Conservation (phyloP, 805 yeast genomes). For the Schwanniomyces yamadae region DNA sequence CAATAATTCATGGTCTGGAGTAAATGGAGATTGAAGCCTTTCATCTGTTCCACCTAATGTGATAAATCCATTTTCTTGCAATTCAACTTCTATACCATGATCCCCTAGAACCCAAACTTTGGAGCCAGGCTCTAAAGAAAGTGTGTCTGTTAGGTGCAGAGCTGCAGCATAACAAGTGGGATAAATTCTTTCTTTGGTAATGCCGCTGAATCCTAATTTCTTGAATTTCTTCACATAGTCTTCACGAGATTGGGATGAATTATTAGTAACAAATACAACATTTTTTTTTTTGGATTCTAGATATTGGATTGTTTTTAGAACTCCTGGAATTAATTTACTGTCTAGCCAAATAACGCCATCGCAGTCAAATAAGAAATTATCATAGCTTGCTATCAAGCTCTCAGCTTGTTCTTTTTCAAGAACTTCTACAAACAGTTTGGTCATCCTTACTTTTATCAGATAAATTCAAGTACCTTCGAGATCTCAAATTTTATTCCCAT, state of each 20-base stretch:
- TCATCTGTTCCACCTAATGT: slow-evolving; percentile 37
- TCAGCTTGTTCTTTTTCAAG: slow-evolving; percentile 15
- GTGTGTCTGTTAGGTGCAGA: slow-evolving; percentile 19
- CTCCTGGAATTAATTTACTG: slow-evolving; percentile 33
- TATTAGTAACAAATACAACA: slow-evolving; percentile 38
- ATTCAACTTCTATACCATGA: slow-evolving; percentile 35
- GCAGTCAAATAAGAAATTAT: slow-evolving; percentile 41
- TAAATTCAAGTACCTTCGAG: too few species aligned
- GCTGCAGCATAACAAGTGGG: slow-evolving; percentile 42
- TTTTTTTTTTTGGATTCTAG: slow-evolving; percentile 24
- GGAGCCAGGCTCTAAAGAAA: slow-evolving; percentile 25
- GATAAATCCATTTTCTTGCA: slow-evolving; percentile 29
- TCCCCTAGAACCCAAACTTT: slow-evolving; percentile 45
- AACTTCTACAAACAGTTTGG: slow-evolving; percentile 6
- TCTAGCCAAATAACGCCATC: slow-evolving; percentile 46
- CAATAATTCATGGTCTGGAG: slow-evolving; percentile 23
- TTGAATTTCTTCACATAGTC: slow-evolving; percentile 32
- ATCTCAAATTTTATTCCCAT: too few species aligned
- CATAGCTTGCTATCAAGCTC: slow-evolving; percentile 26
- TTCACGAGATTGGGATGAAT: slow-evolving; percentile 35
- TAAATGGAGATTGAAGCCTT: slow-evolving; percentile 23
- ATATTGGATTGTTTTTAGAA: slow-evolving; percentile 22
- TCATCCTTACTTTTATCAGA: too few species aligned
- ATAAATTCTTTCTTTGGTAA: slow-evolving; percentile 28
- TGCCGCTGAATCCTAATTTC: slow-evolving; percentile 27